phyloP scores from a whole-genome alignment of 1,139 yeast genomes.

The Taphrina wiesneri region DNA sequence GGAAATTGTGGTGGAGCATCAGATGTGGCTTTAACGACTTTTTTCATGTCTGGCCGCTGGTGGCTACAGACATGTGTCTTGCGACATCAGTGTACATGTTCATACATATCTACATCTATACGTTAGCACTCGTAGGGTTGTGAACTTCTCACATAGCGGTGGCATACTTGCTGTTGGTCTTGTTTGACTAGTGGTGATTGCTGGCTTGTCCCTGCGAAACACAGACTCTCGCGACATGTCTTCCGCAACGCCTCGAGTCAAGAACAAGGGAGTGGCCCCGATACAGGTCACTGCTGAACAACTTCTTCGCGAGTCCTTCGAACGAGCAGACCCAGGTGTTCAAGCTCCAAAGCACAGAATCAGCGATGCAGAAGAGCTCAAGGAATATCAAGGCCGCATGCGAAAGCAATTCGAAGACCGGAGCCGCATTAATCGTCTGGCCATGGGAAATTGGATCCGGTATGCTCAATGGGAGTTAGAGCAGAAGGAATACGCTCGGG shows the following conservation, averaged over 20 bases:
- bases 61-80: not conserved
- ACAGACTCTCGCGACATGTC: conserved; percentile 1
- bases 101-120: not conserved
- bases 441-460: conserved; percentile 85
- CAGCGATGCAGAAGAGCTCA: conserved; percentile 46
- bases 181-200: not conserved
- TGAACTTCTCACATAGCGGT: no score
- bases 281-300: conserved; percentile 60
- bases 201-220: not conserved
- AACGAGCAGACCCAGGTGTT: conserved; percentile 51
- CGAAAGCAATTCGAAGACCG: conserved; percentile 84
- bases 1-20: not conserved
- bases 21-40: conserved; percentile 5
- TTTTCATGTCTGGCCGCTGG: not conserved
- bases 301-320: conserved; percentile 58
- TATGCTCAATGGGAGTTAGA: conserved; percentile 87
- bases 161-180: no score
- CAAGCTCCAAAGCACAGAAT: conserved; percentile 52
- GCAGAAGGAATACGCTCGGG: conserved; percentile 72
- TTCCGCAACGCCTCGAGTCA: conserved; percentile 42
- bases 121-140: not conserved
- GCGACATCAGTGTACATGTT: not conserved
- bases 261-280: conserved; percentile 53
- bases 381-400: conserved; percentile 71
- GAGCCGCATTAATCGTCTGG: conserved; percentile 74